Evolutionary conservation across 1,284 basidiomycete genomes (phyloP), one percentile per base, ranked within the genome.

Genomic region (Rhodotorula sp.): DNA sequence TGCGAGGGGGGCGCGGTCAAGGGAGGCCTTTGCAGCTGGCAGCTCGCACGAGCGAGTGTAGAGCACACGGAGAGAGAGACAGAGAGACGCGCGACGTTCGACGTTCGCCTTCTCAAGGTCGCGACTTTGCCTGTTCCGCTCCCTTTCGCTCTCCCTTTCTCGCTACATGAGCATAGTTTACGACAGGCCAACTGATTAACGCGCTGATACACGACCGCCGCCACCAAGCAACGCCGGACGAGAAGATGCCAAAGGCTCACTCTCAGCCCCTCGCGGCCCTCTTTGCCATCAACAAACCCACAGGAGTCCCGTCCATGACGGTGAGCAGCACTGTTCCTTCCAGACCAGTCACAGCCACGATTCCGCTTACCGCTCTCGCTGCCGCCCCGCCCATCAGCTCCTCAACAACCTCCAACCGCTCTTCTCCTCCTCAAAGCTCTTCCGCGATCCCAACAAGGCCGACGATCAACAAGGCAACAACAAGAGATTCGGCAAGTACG

Each of bases 351-450:
- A 4, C 6, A 44, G 20, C 24, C 14, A 37, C 46, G 46, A 48
- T 1, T 6, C 17, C 20, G 24, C 48, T 24, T 14, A 24, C 18
- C 48, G 46, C 15, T 17, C 46, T 48, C 15, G 15, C 60, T 37
- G 20, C 24, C 48, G 12, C 33, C 33, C 49, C 7, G n/a, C 37
- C 37, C 37, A 42, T 12, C 64, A 88, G 48, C 81, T 97, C 51
- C 86, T 99, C 64, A 92, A 96, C 79, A 85, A 89, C 69, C 84
- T 99, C 70, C 95, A 97, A 78, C 85, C 86, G 42, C 84, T 99
- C 14, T 82, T 96, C 49, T 83, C 86, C 55, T 86, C 86, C 60
- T 98, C 95, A 2, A 85, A 85, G 26, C 83, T 99, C 12, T 98
- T 99, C 78, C 67, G 61, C 26, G 66, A 69, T 26, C 64, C 33